These are phyloP conservation scores for Casaregolazyma suthepensis DNA, from an alignment of 1,139 yeast species.

Conservation along the genomic window DNA sequence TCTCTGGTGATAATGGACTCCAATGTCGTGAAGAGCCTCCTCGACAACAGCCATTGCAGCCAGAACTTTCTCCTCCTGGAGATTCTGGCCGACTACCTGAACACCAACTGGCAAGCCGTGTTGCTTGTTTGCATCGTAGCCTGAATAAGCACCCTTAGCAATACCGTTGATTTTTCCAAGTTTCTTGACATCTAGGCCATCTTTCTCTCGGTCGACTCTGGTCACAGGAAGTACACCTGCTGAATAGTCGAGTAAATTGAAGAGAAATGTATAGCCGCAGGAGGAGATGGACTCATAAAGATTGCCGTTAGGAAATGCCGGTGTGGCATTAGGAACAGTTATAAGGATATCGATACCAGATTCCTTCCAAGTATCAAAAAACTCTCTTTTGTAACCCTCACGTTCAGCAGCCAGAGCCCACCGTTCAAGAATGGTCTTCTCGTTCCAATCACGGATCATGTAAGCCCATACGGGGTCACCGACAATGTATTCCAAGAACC, in stretches of 20 bases:
- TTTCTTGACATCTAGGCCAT: conserved; percentile 33
- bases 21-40: conserved; percentile 30
- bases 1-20: conserved; percentile 24
- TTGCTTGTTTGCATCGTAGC: conserved; percentile 51
- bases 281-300: conserved; percentile 34
- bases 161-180: conserved; percentile 33
- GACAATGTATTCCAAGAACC: conserved; percentile 30
- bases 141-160: conserved; percentile 37
- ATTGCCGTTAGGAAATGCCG: conserved; percentile 36
- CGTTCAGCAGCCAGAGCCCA: conserved; percentile 37
- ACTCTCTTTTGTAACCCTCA: conserved; percentile 34
- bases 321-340: conserved; percentile 38
- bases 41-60: conserved; percentile 37
- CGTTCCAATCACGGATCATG: conserved; percentile 36
- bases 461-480: conserved; percentile 37
- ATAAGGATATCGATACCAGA: conserved; percentile 35
- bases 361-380: conserved; percentile 34
- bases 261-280: conserved; percentile 51
- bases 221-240: conserved; percentile 58
- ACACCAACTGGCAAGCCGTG: conserved; percentile 63
- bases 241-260: conserved; percentile 53
- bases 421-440: conserved; percentile 34
- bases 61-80: conserved; percentile 57
- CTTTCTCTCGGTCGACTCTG: conserved; percentile 44
- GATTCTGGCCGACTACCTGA: conserved; percentile 53